Conservation (phyloP, 345 rosid genomes). For the Populus nigra region DNA sequence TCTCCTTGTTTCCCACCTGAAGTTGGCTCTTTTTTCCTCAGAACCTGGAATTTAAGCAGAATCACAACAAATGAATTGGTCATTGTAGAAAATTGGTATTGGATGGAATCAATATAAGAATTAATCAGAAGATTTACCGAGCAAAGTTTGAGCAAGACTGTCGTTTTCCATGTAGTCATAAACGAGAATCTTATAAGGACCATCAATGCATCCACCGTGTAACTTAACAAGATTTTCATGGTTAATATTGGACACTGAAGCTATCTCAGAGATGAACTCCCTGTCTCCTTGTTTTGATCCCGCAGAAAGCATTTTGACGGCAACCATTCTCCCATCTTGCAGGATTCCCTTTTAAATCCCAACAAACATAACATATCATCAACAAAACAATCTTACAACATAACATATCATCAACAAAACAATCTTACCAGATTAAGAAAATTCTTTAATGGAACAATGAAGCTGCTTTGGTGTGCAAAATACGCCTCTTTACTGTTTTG, state of each 20-base stretch:
- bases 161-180: constrained; percentile 40
- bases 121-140: constrained; percentile 4
- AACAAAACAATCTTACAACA: background rate
- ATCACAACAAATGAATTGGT: background rate
- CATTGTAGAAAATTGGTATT: background rate
- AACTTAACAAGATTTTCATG: constrained; percentile 38
- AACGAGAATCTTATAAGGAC: constrained; percentile 37
- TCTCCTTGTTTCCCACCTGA: constrained; percentile 30
- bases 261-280: constrained; percentile 42
- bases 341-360: constrained; percentile 36
- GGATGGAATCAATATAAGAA: background rate
- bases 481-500: too few relatives aligned
- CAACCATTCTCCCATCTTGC: constrained; percentile 34
- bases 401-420: background rate
- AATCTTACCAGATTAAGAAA: too few relatives aligned
- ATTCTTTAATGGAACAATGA: too few relatives aligned
- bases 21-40: constrained; percentile 19
- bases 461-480: too few relatives aligned
- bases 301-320: constrained; percentile 39
- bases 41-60: constrained; percentile 16
- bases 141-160: constrained; percentile 25
- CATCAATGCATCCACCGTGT: constrained; percentile 38
- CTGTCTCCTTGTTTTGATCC: constrained; percentile 42
- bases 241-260: constrained; percentile 26
- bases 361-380: background rate